Conservation (phyloP, 805 yeast genomes). For the Scheffersomyces stipitis region DNA sequence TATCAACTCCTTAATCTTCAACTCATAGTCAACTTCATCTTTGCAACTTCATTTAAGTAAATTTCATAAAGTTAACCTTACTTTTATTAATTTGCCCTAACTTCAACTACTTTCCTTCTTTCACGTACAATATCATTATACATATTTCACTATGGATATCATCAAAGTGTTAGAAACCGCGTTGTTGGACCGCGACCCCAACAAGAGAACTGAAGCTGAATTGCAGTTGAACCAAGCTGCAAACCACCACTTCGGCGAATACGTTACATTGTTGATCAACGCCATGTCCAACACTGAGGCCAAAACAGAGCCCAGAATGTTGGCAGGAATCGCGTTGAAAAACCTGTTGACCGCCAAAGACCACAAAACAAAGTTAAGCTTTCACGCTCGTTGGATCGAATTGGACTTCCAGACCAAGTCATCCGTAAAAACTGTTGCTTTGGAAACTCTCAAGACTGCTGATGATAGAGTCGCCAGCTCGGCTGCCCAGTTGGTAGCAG, state of each 20-base stretch:
- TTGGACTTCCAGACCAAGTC: conserved; percentile 55
- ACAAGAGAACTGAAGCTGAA: conserved; percentile 75
- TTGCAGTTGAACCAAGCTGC: conserved; percentile 70
- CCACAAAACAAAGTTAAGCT: conserved; percentile 51
- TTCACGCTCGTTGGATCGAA: conserved; percentile 72
- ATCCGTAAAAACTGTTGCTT: conserved; percentile 60
- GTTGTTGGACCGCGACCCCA: conserved; percentile 64
- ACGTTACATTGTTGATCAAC: conserved; percentile 65
- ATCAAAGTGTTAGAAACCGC: conserved; percentile 76
- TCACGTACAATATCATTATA: conserved; percentile 6
- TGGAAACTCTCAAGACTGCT: conserved; percentile 62
- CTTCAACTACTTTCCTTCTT: too few relatives aligned
- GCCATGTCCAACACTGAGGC: conserved; percentile 66
- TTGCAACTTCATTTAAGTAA: too few relatives aligned
- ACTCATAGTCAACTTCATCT: too few relatives aligned
- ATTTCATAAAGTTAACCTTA: too few relatives aligned
- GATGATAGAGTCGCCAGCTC: conserved; percentile 81
- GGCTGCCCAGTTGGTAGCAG: conserved; percentile 92
- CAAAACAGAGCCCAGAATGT: conserved; percentile 79
- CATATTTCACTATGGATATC: conserved; percentile 50
- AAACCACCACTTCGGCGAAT: conserved; percentile 72
- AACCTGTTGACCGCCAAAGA: conserved; percentile 88
- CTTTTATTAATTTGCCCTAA: too few relatives aligned
- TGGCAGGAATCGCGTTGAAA: conserved; percentile 86
- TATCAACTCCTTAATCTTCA: too few relatives aligned